Conservation (phyloP, 2,329 filamentous ascomycete species). For the Byssoonygena ceratinophila region DNA sequence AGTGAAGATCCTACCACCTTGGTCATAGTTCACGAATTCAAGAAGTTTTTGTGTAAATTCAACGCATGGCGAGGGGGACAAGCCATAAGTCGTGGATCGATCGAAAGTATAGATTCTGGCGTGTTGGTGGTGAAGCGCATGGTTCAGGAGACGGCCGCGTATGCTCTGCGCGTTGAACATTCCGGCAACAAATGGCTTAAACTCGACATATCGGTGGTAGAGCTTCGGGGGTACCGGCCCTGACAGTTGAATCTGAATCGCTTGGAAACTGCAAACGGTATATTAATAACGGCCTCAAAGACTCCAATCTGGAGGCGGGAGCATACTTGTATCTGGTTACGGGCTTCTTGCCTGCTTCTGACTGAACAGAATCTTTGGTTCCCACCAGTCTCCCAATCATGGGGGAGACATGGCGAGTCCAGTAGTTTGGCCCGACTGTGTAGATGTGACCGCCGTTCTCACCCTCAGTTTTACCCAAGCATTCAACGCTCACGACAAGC, state of each 20-base stretch:
- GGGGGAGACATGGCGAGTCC: slow-evolving; percentile 77
- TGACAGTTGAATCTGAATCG: slow-evolving; percentile 76
- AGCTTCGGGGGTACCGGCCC: slow-evolving; percentile 71
- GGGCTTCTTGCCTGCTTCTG: slow-evolving; percentile 42
- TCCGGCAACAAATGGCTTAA: slow-evolving; percentile 74
- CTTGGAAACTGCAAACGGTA: slow-evolving; percentile 61
- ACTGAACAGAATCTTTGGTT: slow-evolving; percentile 55
- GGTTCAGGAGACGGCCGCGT: slow-evolving; percentile 68
- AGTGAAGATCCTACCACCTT: slow-evolving; percentile 78
- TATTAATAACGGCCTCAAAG: background rate
- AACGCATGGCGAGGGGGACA: slow-evolving; percentile 54
- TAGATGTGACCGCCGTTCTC: slow-evolving; percentile 59
- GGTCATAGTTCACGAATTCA: slow-evolving; percentile 73
- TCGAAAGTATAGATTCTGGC: slow-evolving; percentile 81
- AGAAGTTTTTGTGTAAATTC: slow-evolving; percentile 71
- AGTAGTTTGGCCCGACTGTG: slow-evolving; percentile 65
- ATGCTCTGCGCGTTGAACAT: slow-evolving; percentile 77
- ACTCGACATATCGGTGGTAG: slow-evolving; percentile 89
- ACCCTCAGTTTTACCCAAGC: slow-evolving; percentile 62
- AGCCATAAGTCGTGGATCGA: slow-evolving; percentile 60
- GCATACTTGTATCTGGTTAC: slow-evolving; percentile 64
- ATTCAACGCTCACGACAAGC: slow-evolving; percentile 61
- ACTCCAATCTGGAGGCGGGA: background rate
- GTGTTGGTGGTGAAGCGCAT: slow-evolving; percentile 83
- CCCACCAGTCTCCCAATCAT: slow-evolving; percentile 75